A percentile compares a stretch with the other conserved stretches of the same genome.
These are phyloP conservation scores for Mortierella claussenii DNA, from an alignment of 192 early-diverging fungal genomes.

Conservation along the genomic window DNA sequence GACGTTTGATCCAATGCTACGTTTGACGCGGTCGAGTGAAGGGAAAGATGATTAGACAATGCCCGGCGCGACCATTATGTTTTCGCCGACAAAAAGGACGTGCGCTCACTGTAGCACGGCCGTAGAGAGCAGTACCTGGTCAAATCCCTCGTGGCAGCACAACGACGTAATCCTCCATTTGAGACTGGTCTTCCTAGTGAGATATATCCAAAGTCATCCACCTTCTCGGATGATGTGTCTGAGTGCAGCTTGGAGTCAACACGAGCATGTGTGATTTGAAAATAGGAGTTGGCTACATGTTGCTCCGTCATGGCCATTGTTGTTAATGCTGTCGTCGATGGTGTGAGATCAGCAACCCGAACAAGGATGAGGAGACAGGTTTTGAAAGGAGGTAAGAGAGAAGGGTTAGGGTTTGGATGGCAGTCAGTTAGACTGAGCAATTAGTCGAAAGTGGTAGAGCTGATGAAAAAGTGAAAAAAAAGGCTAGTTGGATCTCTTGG, in stretches of 20 bases:
- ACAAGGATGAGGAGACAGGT: conserved; percentile 1
- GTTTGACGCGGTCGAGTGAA: too few species aligned
- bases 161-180: conserved; percentile 40
- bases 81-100: too few species aligned
- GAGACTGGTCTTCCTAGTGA: conserved; percentile 20
- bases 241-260: conserved; percentile 48
- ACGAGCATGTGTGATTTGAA: conserved; percentile 35
- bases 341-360: too few species aligned
- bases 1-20: conserved; percentile 34
- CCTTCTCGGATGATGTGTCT: conserved; percentile 33
- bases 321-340: too few species aligned
- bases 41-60: too few species aligned
- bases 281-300: conserved; percentile 24
- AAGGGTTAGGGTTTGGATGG: too few species aligned
- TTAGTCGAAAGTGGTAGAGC: neutral
- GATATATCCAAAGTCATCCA: conserved; percentile 14
- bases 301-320: conserved; percentile 45
- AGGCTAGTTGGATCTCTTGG: neutral
- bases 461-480: conserved; percentile 1
- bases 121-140: too few species aligned
- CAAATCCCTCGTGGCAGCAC: conserved; percentile 43
- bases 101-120: too few species aligned
- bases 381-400: too few species aligned
- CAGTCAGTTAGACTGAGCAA: too few species aligned
- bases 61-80: too few species aligned